Evolutionary conservation across 139 green algal species (phyloP), one percentile per base, ranked within the genome.

Genomic region (Chlamydomonas schloesseri): DNA sequence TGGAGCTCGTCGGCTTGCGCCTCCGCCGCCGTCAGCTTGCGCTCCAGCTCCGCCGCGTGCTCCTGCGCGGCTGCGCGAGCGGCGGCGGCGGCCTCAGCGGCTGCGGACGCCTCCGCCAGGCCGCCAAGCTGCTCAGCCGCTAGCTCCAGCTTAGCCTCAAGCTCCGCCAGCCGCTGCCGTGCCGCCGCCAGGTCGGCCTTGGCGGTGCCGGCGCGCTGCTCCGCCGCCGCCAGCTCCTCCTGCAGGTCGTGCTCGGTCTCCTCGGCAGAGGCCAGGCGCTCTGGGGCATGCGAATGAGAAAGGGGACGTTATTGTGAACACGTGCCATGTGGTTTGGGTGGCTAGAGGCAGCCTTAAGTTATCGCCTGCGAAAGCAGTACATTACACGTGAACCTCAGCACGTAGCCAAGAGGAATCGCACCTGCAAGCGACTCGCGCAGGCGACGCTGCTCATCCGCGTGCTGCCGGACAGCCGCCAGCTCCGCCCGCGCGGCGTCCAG

Each of bases 401-500:
- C n/a, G n/a, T n/a, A n/a, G 42, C 6, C 42, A 50, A 8, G 42
- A 69, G 62, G 8, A 23, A 53, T 1, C 58, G 1, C 36, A 83
- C 78, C 78, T 31, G 65, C 37, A 15, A 84, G 42, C n/a, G 78
- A 29, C 62, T 84, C 78, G 10, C 78, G 64, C 15, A 42, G 37
- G 20, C 29, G 17, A 15, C 78, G 78, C 78, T 84, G 78, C 78
- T 84, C 78, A 1, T 84, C 78, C 15, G 78, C 78, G 62, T 84
- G 78, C n/a, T 50, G 9, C 8, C 78, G 62, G n/a, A 84, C 78
- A 28, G 14, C 78, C 47, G 71, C 64, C 28, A 74, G 64, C 78
- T 84, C 78, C 17, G 78, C 78, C 6, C 78, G 68, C 29, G 78
- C 78, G n/a, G 78, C 78, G 29, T 75, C 78, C 64, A 84, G 78